A percentile compares a stretch with the other conserved stretches of the same genome.
These are phyloP conservation scores for Kluyveromyces sp. DNA, from an alignment of 1,139 yeast genomes.

Conservation along the genomic window DNA sequence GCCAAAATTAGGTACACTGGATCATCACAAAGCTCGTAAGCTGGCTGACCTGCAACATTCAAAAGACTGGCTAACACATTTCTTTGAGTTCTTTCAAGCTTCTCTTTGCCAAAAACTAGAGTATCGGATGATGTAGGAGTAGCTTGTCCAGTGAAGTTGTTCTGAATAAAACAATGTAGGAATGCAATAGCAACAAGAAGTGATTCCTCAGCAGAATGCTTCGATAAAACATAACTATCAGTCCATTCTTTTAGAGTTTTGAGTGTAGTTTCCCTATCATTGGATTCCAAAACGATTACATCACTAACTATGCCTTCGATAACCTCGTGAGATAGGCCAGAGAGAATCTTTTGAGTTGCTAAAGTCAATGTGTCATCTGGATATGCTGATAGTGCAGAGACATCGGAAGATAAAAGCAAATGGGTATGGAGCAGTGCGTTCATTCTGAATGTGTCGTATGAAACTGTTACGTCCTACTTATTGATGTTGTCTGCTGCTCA, in stretches of 20 bases:
- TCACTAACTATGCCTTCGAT: slow-evolving; percentile 11
- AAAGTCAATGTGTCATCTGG: slow-evolving; percentile 7
- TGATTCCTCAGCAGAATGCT: slow-evolving; percentile 7
- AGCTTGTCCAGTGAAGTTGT: slow-evolving; percentile 81
- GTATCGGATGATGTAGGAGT: slow-evolving; percentile 35
- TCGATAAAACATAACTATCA: neutral
- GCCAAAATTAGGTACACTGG: slow-evolving; percentile 48
- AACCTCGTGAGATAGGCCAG: slow-evolving; percentile 20
- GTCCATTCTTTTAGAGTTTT: slow-evolving; percentile 4
- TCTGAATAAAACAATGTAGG: slow-evolving; percentile 63
- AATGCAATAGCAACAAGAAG: slow-evolving; percentile 44
- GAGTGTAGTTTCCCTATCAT: neutral
- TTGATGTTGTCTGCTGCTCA: too few species aligned
- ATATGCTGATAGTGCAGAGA: slow-evolving; percentile 9
- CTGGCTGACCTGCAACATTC: slow-evolving; percentile 51
- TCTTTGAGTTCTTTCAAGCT: slow-evolving; percentile 14
- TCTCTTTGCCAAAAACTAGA: slow-evolving; percentile 14
- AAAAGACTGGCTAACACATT: slow-evolving; percentile 32
- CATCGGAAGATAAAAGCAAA: slow-evolving; percentile 17
- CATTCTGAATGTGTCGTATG: slow-evolving; percentile 9
- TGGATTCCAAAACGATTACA: slow-evolving; percentile 1
- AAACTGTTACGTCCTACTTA: neutral
- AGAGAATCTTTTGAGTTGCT: slow-evolving; percentile 12
- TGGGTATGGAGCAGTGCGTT: slow-evolving; percentile 18
- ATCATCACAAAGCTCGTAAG: slow-evolving; percentile 51